Base-by-base conservation (phyloP, 2,329 filamentous ascomycete species). In the Geosmithia putterillii region DNA sequence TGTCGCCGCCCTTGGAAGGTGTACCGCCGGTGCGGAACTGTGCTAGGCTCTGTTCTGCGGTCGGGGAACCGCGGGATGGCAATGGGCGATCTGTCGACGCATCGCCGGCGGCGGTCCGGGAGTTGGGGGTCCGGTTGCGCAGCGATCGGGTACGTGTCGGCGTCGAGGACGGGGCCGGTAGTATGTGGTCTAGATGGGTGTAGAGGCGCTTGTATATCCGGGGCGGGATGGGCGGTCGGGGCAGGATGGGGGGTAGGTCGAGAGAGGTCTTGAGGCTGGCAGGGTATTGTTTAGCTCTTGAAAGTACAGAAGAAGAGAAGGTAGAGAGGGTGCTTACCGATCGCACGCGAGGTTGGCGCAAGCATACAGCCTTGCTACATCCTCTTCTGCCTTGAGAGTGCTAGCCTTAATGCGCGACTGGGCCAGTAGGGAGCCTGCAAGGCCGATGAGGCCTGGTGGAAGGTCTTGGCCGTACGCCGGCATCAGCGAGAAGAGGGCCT, bases 291-390 rank as follows among this genome's bases (percentile, higher is more conserved):
- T 39, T 6, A 39, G 19, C 18, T 4, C 10, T 3, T 39, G 17
- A 38, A 10, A 17, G 17, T 8, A 18, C 3, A 6, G 19, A 17
- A 38, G 9, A 38, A 5, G 15, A 19, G 3, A 12, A 32, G 10
- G 28, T 18, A 6, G 37, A 39, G 37, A 15, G 37, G 19, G 37
- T n/a, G 19, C 52, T 38, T 64, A 86, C 84, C 86, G 77, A 52
- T 90, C 86, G 57, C 89, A 96, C 18, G 92, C 92, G 47, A 98
- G 75, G 61, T 95, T 82, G 14, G 86, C 84, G 58, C 88, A 95
- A 4, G 83, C 84, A 59, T 92, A 92, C 4, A 76, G 73, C 18
- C 89, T 75, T n/a, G 83, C 86, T 50, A 92, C 79, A 59, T 95
- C 89, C 59, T 95, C 88, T 44, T 94, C 86, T 3, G 80, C 73